Percentiles rank a stretch among this genome's conserved stretches.
Conservation (phyloP, 176 grass and related monocot genomes). For the Carex cristatella region DNA sequence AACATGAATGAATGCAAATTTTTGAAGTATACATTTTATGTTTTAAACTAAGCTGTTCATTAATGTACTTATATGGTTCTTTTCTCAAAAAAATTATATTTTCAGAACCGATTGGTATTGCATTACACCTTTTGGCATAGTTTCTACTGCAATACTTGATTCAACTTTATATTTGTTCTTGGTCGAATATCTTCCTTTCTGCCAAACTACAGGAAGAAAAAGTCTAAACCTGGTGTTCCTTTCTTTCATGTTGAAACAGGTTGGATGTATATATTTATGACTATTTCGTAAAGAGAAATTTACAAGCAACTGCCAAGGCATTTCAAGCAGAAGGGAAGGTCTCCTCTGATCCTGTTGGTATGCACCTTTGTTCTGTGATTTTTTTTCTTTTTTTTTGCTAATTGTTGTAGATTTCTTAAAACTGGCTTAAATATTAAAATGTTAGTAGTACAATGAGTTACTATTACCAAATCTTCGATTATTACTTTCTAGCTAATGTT, state of each 20-base stretch:
- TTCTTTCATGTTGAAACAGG: conserved; percentile 53
- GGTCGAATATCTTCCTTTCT: background rate
- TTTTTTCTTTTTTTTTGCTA: background rate
- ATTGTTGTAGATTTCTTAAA: background rate
- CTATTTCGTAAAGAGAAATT: conserved; percentile 99
- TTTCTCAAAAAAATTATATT: background rate
- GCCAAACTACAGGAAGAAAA: background rate
- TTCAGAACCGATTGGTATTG: background rate
- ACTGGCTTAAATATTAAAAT: background rate
- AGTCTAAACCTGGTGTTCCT: background rate
- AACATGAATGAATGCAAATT: no score
- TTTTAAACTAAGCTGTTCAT: background rate
- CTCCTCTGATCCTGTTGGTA: conserved; percentile 98
- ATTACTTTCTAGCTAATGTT: background rate
- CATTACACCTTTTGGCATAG: background rate
- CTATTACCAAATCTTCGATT: background rate
- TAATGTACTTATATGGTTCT: background rate
- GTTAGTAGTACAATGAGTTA: background rate
- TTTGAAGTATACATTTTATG: background rate
- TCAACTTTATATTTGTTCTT: background rate
- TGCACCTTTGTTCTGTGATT: conserved; percentile 19
- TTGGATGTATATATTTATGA: conserved; percentile 99
- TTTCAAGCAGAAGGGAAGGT: conserved; percentile 99
- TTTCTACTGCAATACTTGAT: background rate
- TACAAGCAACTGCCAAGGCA: conserved; percentile 94